These are phyloP conservation scores for Adiantum capillusveneris DNA, from an alignment of 75 land plant genomes.

Conservation along the genomic window DNA sequence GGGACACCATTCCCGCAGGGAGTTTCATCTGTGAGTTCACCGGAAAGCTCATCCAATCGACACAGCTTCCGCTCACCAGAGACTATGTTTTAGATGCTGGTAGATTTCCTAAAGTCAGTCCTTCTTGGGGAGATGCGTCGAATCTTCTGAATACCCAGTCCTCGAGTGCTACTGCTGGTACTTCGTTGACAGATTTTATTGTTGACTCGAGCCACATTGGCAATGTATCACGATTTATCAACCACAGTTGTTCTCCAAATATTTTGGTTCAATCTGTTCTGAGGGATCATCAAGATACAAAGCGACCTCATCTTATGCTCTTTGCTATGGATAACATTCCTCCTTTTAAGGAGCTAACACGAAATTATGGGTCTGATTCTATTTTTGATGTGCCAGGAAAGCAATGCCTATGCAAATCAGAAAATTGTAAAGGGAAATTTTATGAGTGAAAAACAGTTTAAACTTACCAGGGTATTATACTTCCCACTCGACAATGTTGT, in stretches of 20 bases:
- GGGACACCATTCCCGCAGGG: slow-evolving; percentile 73
- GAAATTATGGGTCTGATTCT: slow-evolving; percentile 63
- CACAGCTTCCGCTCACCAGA: slow-evolving; percentile 17
- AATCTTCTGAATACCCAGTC: slow-evolving; percentile 6
- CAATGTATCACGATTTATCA: slow-evolving; percentile 62
- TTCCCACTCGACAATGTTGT: too few relatives aligned
- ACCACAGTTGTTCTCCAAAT: slow-evolving; percentile 65
- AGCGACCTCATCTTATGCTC: slow-evolving; percentile 67
- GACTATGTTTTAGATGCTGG: slow-evolving; percentile 40
- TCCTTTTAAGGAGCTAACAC: slow-evolving; percentile 55
- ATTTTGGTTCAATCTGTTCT: slow-evolving; percentile 69
- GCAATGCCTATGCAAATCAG: too few relatives aligned
- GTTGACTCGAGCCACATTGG: slow-evolving; percentile 65
- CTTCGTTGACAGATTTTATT: slow-evolving; percentile 32
- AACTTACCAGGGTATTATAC: too few relatives aligned
- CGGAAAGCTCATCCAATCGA: slow-evolving; percentile 41
- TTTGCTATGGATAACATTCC: slow-evolving; percentile 80
- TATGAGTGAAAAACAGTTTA: too few relatives aligned
- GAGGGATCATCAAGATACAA: slow-evolving; percentile 46
- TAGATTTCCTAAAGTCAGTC: slow-evolving; percentile 36
- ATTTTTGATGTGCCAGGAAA: too few relatives aligned
- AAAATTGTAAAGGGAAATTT: too few relatives aligned
- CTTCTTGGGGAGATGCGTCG: slow-evolving; percentile 59
- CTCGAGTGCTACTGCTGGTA: slow-evolving; percentile 22
- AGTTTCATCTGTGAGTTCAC: slow-evolving; percentile 71